Base-by-base conservation (phyloP, 345 rosid species). In the Boechera divaricarpa region DNA sequence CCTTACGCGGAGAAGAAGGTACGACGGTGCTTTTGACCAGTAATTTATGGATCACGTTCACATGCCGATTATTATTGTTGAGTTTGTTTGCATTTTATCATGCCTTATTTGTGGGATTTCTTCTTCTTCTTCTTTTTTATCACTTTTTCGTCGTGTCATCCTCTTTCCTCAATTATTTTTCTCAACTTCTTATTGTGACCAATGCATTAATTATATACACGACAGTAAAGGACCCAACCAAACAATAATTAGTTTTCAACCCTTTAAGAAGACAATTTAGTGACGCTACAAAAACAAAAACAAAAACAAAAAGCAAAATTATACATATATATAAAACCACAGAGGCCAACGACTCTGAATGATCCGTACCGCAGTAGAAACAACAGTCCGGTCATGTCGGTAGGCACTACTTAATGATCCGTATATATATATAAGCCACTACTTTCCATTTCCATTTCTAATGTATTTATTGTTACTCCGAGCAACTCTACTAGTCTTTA, bases 331-430 rank as follows among this genome's bases (percentile, higher is more conserved):
- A 36, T 6, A 5, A 71, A 16, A 10, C 64, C 59, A 38, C 32
- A 39, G 55, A 39, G 1, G 24, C 63, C 62, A 76, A 69, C 69
- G 7, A n/a, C 39, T 52, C 44, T 53, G 5, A n/a, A 62, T 12
- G 51, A 33, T 69, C 64, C 70, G 75, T 52, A 76, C 69, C 2
- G 62, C 38, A 51, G 28, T 44, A 31, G 56, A 41, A 61, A 62
- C 49, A 62, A 32, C 62, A 68, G 51, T 69, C 32, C 56, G 11
- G 48, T 53, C 62, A 69, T 76, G 80, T 76, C 80, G 75, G 80
- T 69, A 74, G 24, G 63, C 18, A 21, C 24, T 21, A 21, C 24
- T 21, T 21, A 21, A 21, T 21, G 24, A 21, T 21, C 24, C 24
- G 24, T 21, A 21, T 21, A 1, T 21, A 21, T 53, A 52, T 48